Base-by-base conservation (phyloP, 2,329 filamentous ascomycete species). In the Alternaria tenuissima region DNA sequence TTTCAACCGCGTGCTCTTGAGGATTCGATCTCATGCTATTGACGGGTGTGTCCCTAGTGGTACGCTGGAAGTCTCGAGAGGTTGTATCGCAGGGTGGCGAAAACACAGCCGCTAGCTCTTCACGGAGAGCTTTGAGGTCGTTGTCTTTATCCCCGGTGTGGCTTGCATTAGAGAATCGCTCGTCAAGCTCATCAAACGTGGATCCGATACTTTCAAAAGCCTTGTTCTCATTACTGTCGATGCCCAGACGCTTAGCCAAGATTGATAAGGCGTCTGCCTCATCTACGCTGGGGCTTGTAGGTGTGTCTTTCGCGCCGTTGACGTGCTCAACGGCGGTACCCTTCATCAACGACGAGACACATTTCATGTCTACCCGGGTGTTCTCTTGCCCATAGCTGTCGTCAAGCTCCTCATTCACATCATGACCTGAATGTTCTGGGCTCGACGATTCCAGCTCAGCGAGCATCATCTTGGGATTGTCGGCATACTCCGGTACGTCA, bases 391-490 rank as follows among this genome's bases (percentile, higher is more conserved):
- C 42, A 16, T 59, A 41, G 22, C 18, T 9, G 3, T 52, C 39
- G 18, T 57, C 41, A 9, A 12, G 30, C 5, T 55, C 39, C 14
- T 42, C 28, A 16, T 5, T 12, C 11, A 4, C 14, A 16, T 36
- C 34, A 11, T 7, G 43, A 38, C n/a, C 38, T 1, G 46, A 36
- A 26, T 18, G 16, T 7, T 22, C 9, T 14, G 9, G 22, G 16
- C 46, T 49, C 8, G 41, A 14, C 6, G 28, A 44, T 24, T 60
- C 32, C 16, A 61, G 32, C 14, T 62, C 63, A 9, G 48, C 55
- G 16, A 66, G 58, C 60, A 64, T 54, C 24, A 41, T 44, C 49
- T 52, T 48, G 5, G 49, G 34, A 24, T 57, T 18, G 7, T 55
- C 32, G 6, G 56, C 44, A 38, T 12, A 4, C 18, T 58, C 22